phyloP scores from a whole-genome alignment of 106 monocot genomes.

The Hemerocallis citrina region DNA sequence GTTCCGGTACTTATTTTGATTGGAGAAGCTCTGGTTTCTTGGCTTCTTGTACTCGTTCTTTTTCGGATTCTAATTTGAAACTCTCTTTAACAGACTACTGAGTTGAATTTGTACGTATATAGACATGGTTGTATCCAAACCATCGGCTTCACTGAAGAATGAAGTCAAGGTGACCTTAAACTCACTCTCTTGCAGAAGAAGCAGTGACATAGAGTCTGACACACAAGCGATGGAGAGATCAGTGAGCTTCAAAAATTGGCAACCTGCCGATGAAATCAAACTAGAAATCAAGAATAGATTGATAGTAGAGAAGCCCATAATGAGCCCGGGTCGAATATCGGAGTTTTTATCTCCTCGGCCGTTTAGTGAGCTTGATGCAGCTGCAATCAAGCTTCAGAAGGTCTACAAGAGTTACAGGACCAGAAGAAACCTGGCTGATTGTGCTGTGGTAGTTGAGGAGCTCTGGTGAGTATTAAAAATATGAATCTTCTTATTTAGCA shows the following conservation, averaged over 20 bases:
- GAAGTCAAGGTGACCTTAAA: constrained; percentile 5
- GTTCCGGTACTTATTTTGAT: too few relatives aligned
- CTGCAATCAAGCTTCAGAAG: constrained; percentile 75
- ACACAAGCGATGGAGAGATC: constrained; percentile 1
- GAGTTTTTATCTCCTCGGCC: constrained; percentile 19
- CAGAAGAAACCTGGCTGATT: constrained; percentile 82
- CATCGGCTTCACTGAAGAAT: not conserved
- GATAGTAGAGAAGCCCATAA: not conserved
- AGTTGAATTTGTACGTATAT: too few relatives aligned
- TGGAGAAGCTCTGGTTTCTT: too few relatives aligned
- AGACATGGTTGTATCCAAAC: not conserved
- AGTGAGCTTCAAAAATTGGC: constrained; percentile 16
- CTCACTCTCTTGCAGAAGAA: constrained; percentile 1
- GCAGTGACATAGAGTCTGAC: not conserved
- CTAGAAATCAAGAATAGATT: not conserved
- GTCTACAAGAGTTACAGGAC: constrained; percentile 90
- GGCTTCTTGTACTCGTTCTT: too few relatives aligned
- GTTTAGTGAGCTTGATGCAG: constrained; percentile 46
- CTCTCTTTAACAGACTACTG: too few relatives aligned
- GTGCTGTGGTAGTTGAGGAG: constrained; percentile 81
- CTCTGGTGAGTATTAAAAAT: constrained; percentile 38
- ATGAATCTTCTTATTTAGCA: not conserved
- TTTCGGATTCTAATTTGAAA: too few relatives aligned
- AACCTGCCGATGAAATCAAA: not conserved
- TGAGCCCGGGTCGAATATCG: not conserved